These are phyloP conservation scores for Daldinia sp. DNA, from an alignment of 2,329 filamentous ascomycete species.

Conservation along the genomic window DNA sequence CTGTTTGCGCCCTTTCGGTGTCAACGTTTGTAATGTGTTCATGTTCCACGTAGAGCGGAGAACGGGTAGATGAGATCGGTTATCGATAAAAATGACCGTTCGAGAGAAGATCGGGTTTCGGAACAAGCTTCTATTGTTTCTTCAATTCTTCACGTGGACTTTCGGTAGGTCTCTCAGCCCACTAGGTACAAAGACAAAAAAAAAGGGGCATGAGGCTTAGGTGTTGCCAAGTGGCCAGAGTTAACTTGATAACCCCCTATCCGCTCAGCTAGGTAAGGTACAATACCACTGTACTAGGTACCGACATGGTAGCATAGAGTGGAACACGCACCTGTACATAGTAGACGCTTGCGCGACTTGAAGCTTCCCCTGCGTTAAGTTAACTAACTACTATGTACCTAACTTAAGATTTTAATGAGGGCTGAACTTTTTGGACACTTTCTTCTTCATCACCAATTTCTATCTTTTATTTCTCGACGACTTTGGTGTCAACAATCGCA, in stretches of 20 bases:
- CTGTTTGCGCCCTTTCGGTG: background rate
- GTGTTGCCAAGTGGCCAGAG: slow-evolving; percentile 39
- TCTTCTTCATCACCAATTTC: slow-evolving; percentile 18
- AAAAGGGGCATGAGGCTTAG: slow-evolving; percentile 28
- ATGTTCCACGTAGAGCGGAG: background rate
- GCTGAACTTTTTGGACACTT: slow-evolving; percentile 21
- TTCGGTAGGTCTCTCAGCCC: background rate
- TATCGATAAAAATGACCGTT: slow-evolving; percentile 14
- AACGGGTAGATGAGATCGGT: slow-evolving; percentile 11
- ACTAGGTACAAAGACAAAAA: background rate
- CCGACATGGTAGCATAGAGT: slow-evolving; percentile 18
- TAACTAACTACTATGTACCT: background rate
- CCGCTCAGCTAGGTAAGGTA: background rate
- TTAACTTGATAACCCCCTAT: slow-evolving; percentile 28
- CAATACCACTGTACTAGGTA: slow-evolving; percentile 2
- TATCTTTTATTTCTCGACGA: slow-evolving; percentile 18
- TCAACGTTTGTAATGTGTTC: background rate
- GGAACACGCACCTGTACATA: slow-evolving; percentile 31
- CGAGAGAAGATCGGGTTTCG: slow-evolving; percentile 11
- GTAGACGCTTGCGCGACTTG: slow-evolving; percentile 26
- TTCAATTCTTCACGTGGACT: background rate
- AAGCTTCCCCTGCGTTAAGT: slow-evolving; percentile 34
- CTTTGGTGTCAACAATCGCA: slow-evolving; percentile 28
- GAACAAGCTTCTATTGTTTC: slow-evolving; percentile 5
- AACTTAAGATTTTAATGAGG: slow-evolving; percentile 31